Percentiles rank a stretch among this genome's conserved stretches.
Conservation (phyloP, 345 rosid species). For the Populus pruinosa region DNA sequence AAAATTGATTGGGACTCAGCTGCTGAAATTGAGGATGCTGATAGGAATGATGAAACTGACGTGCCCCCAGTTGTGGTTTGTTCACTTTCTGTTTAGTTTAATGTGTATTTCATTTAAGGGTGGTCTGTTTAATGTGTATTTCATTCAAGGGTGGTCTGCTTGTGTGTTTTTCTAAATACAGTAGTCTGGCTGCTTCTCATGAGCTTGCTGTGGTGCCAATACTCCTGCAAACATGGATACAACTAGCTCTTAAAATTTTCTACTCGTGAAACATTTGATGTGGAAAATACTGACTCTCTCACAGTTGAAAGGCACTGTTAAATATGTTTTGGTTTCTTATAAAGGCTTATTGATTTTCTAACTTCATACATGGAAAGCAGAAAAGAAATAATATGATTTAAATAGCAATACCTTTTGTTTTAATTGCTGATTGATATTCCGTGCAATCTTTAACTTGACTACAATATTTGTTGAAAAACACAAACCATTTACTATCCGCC, state of each 20-base stretch:
- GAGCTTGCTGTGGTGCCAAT: background rate
- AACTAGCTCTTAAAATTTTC: background rate
- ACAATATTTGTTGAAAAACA: background rate
- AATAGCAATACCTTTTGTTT: background rate
- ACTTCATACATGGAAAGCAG: background rate
- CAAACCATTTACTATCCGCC: background rate
- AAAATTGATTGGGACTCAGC: slow-evolving; percentile 93
- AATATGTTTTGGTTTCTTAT: background rate
- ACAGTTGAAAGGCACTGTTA: background rate
- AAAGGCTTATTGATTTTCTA: background rate
- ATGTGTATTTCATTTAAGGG: background rate
- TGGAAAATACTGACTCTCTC: background rate
- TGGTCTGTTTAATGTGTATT: background rate
- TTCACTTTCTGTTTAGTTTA: slow-evolving; percentile 14
- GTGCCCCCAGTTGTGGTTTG: slow-evolving; percentile 74
- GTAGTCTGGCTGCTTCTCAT: background rate
- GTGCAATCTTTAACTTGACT: background rate
- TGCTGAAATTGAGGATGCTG: slow-evolving; percentile 73
- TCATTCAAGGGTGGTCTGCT: background rate
- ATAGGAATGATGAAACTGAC: slow-evolving; percentile 47
- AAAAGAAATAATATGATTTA: background rate
- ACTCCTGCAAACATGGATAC: background rate
- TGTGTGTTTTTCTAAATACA: background rate
- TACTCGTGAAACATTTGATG: background rate
- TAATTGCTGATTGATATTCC: background rate